These are phyloP conservation scores for Zymoseptoria pseudotritici DNA, from an alignment of 2,329 filamentous ascomycete species.

Conservation along the genomic window DNA sequence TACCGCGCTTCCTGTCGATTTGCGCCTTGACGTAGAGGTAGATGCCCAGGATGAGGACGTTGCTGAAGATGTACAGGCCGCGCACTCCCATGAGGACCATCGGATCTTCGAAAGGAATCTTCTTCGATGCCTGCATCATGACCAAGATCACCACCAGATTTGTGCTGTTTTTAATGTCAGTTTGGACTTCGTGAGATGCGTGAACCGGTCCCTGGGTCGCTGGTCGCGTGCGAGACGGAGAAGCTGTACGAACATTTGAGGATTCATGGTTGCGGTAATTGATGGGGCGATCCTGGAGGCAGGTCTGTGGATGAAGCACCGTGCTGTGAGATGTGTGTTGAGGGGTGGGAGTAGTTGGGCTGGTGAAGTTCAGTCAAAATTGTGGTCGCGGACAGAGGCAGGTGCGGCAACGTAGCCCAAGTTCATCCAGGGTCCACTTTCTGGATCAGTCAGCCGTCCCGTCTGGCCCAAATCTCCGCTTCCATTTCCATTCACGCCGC, in stretches of 20 bases:
- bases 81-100: slow-evolving; percentile 58
- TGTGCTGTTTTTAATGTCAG: no score
- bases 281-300: neutral
- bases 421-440: neutral
- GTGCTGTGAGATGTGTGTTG: no score
- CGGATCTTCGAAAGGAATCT: slow-evolving; percentile 88
- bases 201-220: no score
- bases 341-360: no score
- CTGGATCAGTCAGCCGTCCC: neutral
- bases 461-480: neutral
- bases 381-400: neutral
- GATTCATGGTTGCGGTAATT: slow-evolving; percentile 26
- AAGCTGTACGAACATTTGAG: no score
- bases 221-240: no score
- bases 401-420: neutral
- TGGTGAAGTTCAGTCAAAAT: no score
- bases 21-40: slow-evolving; percentile 78
- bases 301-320: no score
- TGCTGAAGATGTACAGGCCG: slow-evolving; percentile 58
- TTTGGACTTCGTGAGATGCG: no score
- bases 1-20: slow-evolving; percentile 98
- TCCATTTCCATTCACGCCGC: no score
- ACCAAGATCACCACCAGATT: no score
- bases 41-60: slow-evolving; percentile 75
- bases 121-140: no score